phyloP scores from a whole-genome alignment of 805 yeast genomes.

The Candida coquimbonensis region DNA sequence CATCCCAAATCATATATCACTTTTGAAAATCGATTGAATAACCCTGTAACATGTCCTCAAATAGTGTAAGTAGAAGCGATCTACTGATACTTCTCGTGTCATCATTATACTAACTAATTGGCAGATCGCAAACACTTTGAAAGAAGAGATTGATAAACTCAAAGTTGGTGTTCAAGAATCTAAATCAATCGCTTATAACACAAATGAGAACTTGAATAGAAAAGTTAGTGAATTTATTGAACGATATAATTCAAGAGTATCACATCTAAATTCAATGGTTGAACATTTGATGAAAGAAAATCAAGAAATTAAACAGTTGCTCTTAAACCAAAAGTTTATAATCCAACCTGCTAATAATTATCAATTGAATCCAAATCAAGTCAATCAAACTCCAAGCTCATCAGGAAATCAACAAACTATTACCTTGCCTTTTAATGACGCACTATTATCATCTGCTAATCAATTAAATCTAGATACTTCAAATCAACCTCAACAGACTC shows the following conservation, averaged over 20 bases:
- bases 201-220: constrained; percentile 18
- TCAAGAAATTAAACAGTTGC: constrained; percentile 18
- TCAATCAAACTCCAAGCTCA: constrained; percentile 9
- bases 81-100: background rate
- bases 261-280: constrained; percentile 17
- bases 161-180: constrained; percentile 17
- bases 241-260: constrained; percentile 15
- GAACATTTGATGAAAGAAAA: constrained; percentile 23
- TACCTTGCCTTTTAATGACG: constrained; percentile 6
- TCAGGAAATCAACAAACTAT: constrained; percentile 20
- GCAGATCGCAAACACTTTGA: constrained; percentile 4
- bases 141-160: constrained; percentile 21
- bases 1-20: background rate
- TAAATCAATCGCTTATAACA: constrained; percentile 12
- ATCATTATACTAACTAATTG: background rate
- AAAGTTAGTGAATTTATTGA: constrained; percentile 19
- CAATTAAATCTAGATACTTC: constrained; percentile 1
- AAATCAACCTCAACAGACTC: background rate
- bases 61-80: background rate
- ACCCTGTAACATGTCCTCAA: constrained; percentile 2
- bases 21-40: background rate
- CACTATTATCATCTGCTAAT: constrained; percentile 4
- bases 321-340: constrained; percentile 19
- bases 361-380: constrained; percentile 15
- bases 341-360: constrained; percentile 27